Evolutionary conservation across 2,329 filamentous ascomycete species (phyloP).

Genomic region (Tolypocladium inflatum): DNA sequence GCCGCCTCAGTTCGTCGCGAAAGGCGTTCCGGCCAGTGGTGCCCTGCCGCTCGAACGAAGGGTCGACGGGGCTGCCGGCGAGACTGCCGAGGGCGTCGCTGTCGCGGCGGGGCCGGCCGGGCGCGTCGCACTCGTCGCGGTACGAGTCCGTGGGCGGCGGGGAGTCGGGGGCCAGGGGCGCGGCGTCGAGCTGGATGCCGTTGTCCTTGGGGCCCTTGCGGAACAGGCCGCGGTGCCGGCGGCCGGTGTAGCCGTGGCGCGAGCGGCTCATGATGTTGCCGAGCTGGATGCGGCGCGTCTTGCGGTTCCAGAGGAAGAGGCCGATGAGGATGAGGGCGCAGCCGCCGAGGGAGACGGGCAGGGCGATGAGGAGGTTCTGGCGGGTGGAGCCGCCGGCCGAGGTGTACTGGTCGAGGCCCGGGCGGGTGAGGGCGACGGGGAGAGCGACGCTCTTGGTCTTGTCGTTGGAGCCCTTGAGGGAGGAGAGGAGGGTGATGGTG

Average conservation of each 20-base stretch:
- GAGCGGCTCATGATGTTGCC: constrained; percentile 41
- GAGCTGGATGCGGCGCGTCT: constrained; percentile 38
- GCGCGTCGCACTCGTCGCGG: constrained; percentile 9
- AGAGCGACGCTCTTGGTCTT: constrained; percentile 31
- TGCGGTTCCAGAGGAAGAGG: constrained; percentile 46
- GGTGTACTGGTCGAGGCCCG: constrained; percentile 26
- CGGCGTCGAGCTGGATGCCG: constrained; percentile 36
- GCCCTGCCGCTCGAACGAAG: constrained; percentile 28
- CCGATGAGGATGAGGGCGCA: constrained; percentile 40
- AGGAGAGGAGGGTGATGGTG: constrained; percentile 34
- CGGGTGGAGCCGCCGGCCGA: constrained; percentile 22
- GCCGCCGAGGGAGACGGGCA: constrained; percentile 40
- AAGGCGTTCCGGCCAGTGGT: constrained; percentile 32
- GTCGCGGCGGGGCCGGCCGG: constrained; percentile 20
- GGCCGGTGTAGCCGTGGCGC: constrained; percentile 33
- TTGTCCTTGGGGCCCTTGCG: constrained; percentile 20
- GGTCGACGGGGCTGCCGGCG: constrained; percentile 34
- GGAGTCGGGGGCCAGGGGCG: constrained; percentile 4
- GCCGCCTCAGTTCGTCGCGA: constrained; percentile 39
- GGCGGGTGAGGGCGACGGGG: constrained; percentile 23
- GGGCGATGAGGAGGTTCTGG: constrained; percentile 39
- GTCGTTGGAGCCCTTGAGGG: constrained; percentile 21
- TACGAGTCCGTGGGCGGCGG: constrained; percentile 10
- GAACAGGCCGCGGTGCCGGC: constrained; percentile 26
- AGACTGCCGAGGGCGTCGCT: constrained; percentile 41